Percentiles rank a stretch among this genome's conserved stretches.
These are phyloP conservation scores for Fimicolochytrium jonesii DNA, from an alignment of 192 early-diverging fungal species.

Conservation along the genomic window DNA sequence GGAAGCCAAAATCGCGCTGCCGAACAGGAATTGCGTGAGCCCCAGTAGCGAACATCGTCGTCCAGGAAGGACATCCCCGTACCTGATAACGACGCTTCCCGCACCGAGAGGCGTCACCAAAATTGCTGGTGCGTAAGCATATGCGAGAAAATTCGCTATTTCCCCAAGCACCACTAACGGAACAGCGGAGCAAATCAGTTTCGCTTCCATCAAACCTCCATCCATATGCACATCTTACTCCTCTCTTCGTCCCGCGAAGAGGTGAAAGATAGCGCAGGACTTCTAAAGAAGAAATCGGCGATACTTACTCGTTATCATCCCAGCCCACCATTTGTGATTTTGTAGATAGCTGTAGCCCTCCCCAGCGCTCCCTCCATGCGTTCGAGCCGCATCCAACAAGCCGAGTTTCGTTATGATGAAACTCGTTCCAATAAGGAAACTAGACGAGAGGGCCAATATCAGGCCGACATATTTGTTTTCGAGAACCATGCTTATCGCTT, in stretches of 20 bases:
- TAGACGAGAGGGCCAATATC: conserved; percentile 81
- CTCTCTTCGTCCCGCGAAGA: too few relatives aligned
- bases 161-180: conserved; percentile 82
- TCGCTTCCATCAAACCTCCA: too few relatives aligned
- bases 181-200: too few relatives aligned
- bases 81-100: conserved; percentile 83
- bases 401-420: conserved; percentile 95
- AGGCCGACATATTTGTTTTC: conserved; percentile 66
- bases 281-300: too few relatives aligned
- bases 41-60: too few relatives aligned
- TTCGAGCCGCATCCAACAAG: conserved; percentile 57
- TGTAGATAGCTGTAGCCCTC: conserved; percentile 77
- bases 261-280: too few relatives aligned
- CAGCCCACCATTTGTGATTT: conserved; percentile 87
- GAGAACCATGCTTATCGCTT: conserved; percentile 15
- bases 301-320: conserved; percentile 62
- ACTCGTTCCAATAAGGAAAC: conserved; percentile 83
- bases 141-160: conserved; percentile 92
- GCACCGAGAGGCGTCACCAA: conserved; percentile 93
- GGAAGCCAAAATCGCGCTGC: conserved; percentile 80
- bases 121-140: conserved; percentile 93
- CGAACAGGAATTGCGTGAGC: not conserved
- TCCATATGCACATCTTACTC: too few relatives aligned
- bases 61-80: not conserved
- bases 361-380: conserved; percentile 49